A percentile compares a stretch with the other conserved stretches of the same genome.
phyloP scores from a whole-genome alignment of 2,329 filamentous ascomycete genomes.

The Teratosphaeriaceae sp. region DNA sequence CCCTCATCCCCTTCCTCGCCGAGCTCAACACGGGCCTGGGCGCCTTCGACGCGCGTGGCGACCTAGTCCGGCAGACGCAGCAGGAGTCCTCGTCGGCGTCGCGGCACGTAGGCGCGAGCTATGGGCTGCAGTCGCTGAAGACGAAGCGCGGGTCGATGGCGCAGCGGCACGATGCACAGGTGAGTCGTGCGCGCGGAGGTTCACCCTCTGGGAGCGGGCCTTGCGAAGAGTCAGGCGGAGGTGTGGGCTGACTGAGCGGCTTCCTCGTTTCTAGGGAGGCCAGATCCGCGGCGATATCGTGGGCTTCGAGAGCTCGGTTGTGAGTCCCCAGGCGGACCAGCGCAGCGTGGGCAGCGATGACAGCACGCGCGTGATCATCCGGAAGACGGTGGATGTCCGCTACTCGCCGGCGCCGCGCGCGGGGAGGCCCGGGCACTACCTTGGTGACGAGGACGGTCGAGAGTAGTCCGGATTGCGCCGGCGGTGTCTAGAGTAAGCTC shows the following conservation, averaged over 20 bases:
- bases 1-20: slow-evolving; percentile 36
- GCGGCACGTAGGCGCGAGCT: neutral
- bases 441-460: no score
- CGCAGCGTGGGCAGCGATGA: slow-evolving; percentile 4
- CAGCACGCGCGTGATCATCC: slow-evolving; percentile 1
- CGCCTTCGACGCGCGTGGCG: slow-evolving; percentile 14
- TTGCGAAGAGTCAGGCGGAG: no score
- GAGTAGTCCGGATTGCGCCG: no score
- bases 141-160: neutral
- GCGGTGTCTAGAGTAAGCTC: no score
- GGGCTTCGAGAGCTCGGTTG: neutral
- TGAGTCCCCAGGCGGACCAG: slow-evolving; percentile 1
- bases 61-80: neutral
- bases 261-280: neutral
- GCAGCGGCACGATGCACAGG: neutral
- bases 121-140: neutral
- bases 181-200: no score
- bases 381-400: slow-evolving; percentile 3
- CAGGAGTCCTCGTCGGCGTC: slow-evolving; percentile 1
- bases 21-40: slow-evolving; percentile 15
- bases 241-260: neutral
- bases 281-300: neutral
- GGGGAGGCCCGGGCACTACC: no score
- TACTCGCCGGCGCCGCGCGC: neutral
- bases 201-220: no score